phyloP scores from a whole-genome alignment of 805 yeast species.

The Novakomyces olei region DNA sequence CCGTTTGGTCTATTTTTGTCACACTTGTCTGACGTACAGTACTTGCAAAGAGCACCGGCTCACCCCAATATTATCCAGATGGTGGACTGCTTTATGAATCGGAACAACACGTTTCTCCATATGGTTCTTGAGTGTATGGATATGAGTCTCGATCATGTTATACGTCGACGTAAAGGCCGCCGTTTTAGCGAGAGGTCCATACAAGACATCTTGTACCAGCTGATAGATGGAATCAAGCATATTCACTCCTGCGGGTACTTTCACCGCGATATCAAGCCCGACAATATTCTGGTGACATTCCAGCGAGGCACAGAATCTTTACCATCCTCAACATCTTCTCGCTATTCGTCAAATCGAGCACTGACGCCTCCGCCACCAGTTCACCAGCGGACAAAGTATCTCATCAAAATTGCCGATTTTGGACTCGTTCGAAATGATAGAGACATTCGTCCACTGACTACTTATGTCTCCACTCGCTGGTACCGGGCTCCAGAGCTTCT shows the following conservation, averaged over 20 bases:
- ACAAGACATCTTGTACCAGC: conserved; percentile 31
- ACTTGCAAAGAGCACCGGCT: background rate
- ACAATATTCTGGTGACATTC: conserved; percentile 63
- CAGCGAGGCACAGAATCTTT: too few relatives aligned
- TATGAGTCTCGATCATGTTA: conserved; percentile 46
- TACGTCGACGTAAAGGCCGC: background rate
- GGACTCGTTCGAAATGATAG: conserved; percentile 82
- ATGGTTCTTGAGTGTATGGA: conserved; percentile 80
- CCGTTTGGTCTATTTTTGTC: too few relatives aligned
- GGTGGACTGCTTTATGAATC: background rate
- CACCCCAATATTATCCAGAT: background rate
- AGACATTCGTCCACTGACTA: conserved; percentile 73
- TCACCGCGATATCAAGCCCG: conserved; percentile 89
- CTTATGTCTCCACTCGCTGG: conserved; percentile 94
- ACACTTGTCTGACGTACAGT: too few relatives aligned
- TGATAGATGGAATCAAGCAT: conserved; percentile 57
- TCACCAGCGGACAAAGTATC: too few relatives aligned
- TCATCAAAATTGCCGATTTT: conserved; percentile 79
- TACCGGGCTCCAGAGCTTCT: conserved; percentile 95
- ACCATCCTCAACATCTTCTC: background rate
- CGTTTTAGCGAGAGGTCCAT: background rate
- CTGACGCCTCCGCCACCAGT: conserved; percentile 21
- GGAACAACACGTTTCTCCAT: conserved; percentile 26
- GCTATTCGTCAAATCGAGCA: background rate
- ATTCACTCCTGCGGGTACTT: conserved; percentile 48